Evolutionary conservation across 129 eudicot genomes (phyloP), one percentile per base, ranked within the genome.

Genomic region (Ambrosia trifida): DNA sequence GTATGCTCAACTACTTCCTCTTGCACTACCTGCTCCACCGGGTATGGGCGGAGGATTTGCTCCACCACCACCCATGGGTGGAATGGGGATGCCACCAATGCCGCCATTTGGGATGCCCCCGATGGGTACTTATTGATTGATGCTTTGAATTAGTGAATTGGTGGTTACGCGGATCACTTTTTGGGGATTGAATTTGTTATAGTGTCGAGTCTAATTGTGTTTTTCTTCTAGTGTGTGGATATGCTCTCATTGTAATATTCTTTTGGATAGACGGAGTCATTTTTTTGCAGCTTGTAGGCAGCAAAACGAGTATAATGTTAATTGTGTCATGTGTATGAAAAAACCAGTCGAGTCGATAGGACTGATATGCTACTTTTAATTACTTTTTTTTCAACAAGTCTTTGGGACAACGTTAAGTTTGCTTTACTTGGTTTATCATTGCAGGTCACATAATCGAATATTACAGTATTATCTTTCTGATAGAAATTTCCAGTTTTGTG

Each of bases 81-180:
- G 96, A 68, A 89, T 89, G 92, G 97, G 95, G 17, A 91, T 91
- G 97, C 95, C 96, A 10, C 94, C 96, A 45, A 87, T 90, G 96
- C 90, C 91, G 19, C 87, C 95, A 17, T 90, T 73, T 67, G 97
- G 97, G 46, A 90, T 90, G 97, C 97, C 97, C 4, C 88, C 91
- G 51, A 91, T 91, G 97, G 91, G 91, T 24, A 73, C 83, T 40
- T 91, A 91, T 68, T 90, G 83, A 83, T 72, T 17, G 53, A 56
- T 67, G 71, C 66, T 33, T 10, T 45, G 19, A 28, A 53, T 64
- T 75, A 54, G 79, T 69, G 56, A 62, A 53, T 77, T 68, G 68
- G 75, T 70, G 62, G 79, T 75, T 47, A 40, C 44, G 36, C 35
- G 71, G 77, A 66, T 68, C 17, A 56, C 32, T 64, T 50, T 72